Evolutionary conservation across 2,329 filamentous ascomycete species (phyloP).

Genomic region (Microcyclospora pomicola): DNA sequence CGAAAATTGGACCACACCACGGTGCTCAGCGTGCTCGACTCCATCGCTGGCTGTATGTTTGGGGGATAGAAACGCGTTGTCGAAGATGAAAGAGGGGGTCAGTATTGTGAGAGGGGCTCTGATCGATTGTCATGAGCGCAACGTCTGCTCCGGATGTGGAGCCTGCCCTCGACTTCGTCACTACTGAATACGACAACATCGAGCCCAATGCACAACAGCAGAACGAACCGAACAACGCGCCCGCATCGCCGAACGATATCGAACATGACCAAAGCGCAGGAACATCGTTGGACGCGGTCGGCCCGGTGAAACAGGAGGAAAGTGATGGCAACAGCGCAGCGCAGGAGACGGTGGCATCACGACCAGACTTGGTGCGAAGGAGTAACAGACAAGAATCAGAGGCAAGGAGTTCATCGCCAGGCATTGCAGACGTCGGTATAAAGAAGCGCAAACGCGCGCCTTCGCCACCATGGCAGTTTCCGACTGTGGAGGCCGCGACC

Average conservation of each 20-base stretch:
- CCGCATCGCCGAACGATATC: too few relatives aligned
- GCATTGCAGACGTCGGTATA: not conserved
- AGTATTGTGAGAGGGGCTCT: slow-evolving; percentile 2
- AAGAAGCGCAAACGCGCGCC: slow-evolving; percentile 44
- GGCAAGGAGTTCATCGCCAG: slow-evolving; percentile 6
- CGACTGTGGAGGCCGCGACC: slow-evolving; percentile 15
- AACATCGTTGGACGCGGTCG: too few relatives aligned
- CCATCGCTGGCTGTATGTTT: slow-evolving; percentile 9
- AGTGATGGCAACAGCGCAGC: not conserved
- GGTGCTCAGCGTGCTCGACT: slow-evolving; percentile 4
- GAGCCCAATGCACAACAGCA: too few relatives aligned
- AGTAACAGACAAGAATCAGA: slow-evolving; percentile 17
- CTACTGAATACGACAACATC: too few relatives aligned
- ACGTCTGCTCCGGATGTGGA: not conserved
- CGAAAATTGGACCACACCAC: slow-evolving; percentile 20
- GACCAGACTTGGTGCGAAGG: slow-evolving; percentile 16
- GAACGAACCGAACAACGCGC: too few relatives aligned
- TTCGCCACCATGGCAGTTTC: slow-evolving; percentile 22
- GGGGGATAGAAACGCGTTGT: slow-evolving; percentile 1
- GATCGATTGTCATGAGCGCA: not conserved
- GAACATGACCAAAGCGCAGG: too few relatives aligned
- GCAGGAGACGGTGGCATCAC: slow-evolving; percentile 8
- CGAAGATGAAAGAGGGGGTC: slow-evolving; percentile 9
- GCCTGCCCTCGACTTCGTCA: too few relatives aligned
- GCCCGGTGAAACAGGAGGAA: too few relatives aligned